Base-by-base conservation (phyloP, 495 filamentous ascomycete species). In the Cryomyces antarcticus region DNA sequence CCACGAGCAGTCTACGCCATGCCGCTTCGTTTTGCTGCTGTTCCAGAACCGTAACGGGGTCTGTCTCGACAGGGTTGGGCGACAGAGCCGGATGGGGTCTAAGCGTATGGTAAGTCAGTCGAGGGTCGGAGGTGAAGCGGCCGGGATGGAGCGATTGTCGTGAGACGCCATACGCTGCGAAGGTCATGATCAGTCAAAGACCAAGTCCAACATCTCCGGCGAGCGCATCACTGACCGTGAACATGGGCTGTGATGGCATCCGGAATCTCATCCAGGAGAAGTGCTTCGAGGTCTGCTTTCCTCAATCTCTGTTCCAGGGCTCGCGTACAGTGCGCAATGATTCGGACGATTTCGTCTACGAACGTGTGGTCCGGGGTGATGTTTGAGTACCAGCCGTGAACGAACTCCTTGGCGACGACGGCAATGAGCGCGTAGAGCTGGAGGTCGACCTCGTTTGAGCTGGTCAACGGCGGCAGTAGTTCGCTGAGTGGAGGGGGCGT, bases 351-450 rank as follows among this genome's bases (percentile, higher is more conserved):
- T 60, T 95, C 92, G 51, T 79, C 73, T 41, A 87, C 76, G 49
- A 97, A 82, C 1, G 70, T 66, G 45, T 85, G 78, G 57, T 97
- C 92, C 4, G 85, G 71, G 2, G 88, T 96, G 55, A 97, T 84
- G 53, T 80, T 83, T 38, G 67, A 68, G 61, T 97, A 97, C 89
- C 89, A 97, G 43, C 75, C 79, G 45, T 84, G 75, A 17, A 96
- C 80, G 57, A 82, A 85, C 48, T 94, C 88, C 52, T 78, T 73
- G 41, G 93, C 69, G 47, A 96, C 73, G 43, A 94, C 77, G 31
- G 89, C 79, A 42, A 97, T 70, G 28, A 96, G 67, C 9, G 83
- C 89, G 55, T 95, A 97, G 29, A 97, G 70, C 57, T 97, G 80
- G 46, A 84, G 62, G 54, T 97, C 89, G 45, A 94, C 73, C 45